Evolutionary conservation across 2,329 filamentous ascomycete genomes (phyloP).

Genomic region (Aphanocladium album): DNA sequence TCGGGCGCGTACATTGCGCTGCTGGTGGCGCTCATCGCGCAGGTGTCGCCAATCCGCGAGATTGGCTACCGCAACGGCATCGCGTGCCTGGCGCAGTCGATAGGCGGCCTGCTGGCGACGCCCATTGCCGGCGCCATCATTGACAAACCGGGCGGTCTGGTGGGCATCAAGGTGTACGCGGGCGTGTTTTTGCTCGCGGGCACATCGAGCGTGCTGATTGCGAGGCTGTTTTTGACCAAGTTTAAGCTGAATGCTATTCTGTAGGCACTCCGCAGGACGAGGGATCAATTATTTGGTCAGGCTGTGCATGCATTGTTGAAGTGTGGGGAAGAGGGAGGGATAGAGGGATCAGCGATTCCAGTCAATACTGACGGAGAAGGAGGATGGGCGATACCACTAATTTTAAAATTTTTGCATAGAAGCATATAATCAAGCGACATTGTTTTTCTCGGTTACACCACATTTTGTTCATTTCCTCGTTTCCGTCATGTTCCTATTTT

Average conservation of each 20-base stretch:
- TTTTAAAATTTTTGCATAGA: background rate
- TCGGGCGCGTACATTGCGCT: slow-evolving; percentile 27
- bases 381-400: background rate
- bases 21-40: slow-evolving; percentile 25
- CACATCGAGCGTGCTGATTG: slow-evolving; percentile 16
- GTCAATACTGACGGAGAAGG: no score
- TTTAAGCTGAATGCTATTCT: slow-evolving; percentile 15
- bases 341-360: no score
- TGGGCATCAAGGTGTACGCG: slow-evolving; percentile 17
- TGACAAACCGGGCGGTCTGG: slow-evolving; percentile 13
- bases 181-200: slow-evolving; percentile 17
- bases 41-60: slow-evolving; percentile 49
- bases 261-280: background rate
- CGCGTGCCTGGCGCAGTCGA: slow-evolving; percentile 14
- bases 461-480: background rate
- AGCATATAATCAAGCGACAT: background rate
- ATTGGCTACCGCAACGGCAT: slow-evolving; percentile 50
- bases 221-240: slow-evolving; percentile 15
- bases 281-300: no score
- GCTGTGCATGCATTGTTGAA: no score
- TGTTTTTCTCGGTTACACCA: background rate
- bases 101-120: slow-evolving; percentile 17
- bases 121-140: slow-evolving; percentile 21
- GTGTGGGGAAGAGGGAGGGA: no score
- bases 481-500: no score